Evolutionary conservation across 2,329 filamentous ascomycete species (phyloP).

Genomic region (Beauveria caledonica): DNA sequence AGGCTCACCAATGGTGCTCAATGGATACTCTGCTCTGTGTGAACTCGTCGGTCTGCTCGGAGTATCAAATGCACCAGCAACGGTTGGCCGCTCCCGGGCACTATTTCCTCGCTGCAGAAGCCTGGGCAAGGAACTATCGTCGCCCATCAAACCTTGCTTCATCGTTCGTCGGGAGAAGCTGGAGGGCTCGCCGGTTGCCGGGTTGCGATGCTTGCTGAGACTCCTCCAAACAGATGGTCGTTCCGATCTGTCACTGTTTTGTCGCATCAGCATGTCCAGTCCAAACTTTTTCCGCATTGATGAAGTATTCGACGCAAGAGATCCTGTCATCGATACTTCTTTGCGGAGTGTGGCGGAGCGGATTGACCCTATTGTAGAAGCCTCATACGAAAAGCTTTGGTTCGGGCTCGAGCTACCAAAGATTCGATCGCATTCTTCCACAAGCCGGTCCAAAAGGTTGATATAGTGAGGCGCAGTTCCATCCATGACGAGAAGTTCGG

Average conservation of each 20-base stretch:
- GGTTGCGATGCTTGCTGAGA: constrained; percentile 71
- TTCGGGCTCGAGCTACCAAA: constrained; percentile 56
- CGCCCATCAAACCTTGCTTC: constrained; percentile 68
- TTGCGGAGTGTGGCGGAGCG: constrained; percentile 44
- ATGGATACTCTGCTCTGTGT: constrained; percentile 44
- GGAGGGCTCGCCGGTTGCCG: constrained; percentile 49
- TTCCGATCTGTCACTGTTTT: constrained; percentile 65
- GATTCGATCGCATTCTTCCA: constrained; percentile 83
- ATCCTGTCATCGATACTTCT: constrained; percentile 58
- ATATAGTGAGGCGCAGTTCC: constrained; percentile 76
- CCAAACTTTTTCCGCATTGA: constrained; percentile 80
- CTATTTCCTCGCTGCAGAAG: constrained; percentile 36
- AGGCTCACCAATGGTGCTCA: constrained; percentile 54
- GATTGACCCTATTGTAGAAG: constrained; percentile 48
- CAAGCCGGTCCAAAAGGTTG: constrained; percentile 77
- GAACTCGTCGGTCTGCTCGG: constrained; percentile 48
- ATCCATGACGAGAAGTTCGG: constrained; percentile 73
- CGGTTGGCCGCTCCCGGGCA: constrained; percentile 52
- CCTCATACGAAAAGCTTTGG: constrained; percentile 30
- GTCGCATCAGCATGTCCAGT: constrained; percentile 64
- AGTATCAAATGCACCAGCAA: constrained; percentile 56
- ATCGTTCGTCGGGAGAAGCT: constrained; percentile 61
- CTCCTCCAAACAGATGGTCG: constrained; percentile 75
- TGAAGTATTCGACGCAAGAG: constrained; percentile 76
- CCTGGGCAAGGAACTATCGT: constrained; percentile 46